A percentile compares a stretch with the other conserved stretches of the same genome.
Conservation (phyloP, 2,329 filamentous ascomycete genomes). For the Colletotrichum aenigma region DNA sequence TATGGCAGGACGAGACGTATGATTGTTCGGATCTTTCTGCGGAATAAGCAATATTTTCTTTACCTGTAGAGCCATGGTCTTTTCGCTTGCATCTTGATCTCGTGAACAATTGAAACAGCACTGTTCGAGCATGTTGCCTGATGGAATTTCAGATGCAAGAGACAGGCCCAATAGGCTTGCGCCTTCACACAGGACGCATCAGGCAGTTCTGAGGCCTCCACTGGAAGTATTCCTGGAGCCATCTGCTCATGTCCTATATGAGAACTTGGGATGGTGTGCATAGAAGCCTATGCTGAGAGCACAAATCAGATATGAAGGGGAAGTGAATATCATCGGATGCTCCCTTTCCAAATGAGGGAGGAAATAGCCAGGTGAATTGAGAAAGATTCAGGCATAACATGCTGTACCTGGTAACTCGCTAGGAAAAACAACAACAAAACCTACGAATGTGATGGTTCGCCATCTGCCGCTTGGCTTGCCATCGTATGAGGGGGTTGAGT, state of each 20-base stretch:
- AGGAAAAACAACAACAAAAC: not conserved
- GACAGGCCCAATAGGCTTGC: not conserved
- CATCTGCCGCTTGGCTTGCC: not conserved
- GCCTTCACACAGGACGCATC: fast-evolving
- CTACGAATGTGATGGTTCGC: not conserved
- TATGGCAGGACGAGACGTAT: not conserved
- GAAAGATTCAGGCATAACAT: fast-evolving
- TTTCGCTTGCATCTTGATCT: not conserved
- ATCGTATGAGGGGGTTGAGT: not conserved
- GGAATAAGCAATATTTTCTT: not conserved
- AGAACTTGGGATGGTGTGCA: fast-evolving
- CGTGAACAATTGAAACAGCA: no score
- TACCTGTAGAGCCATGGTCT: fast-evolving
- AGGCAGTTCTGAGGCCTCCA: not conserved
- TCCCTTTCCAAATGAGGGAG: not conserved
- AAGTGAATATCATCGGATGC: not conserved
- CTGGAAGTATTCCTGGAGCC: not conserved
- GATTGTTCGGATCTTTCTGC: not conserved
- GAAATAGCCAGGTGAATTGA: not conserved
- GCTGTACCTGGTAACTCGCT: fast-evolving
- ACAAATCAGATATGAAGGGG: fast-evolving
- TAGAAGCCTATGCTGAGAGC: no score
- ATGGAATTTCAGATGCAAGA: no score
- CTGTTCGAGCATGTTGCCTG: no score
- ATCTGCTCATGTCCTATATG: not conserved